Percentiles rank a stretch among this genome's conserved stretches.
phyloP scores from a whole-genome alignment of 2,329 filamentous ascomycete genomes.

The Ceratocystis colombiana region DNA sequence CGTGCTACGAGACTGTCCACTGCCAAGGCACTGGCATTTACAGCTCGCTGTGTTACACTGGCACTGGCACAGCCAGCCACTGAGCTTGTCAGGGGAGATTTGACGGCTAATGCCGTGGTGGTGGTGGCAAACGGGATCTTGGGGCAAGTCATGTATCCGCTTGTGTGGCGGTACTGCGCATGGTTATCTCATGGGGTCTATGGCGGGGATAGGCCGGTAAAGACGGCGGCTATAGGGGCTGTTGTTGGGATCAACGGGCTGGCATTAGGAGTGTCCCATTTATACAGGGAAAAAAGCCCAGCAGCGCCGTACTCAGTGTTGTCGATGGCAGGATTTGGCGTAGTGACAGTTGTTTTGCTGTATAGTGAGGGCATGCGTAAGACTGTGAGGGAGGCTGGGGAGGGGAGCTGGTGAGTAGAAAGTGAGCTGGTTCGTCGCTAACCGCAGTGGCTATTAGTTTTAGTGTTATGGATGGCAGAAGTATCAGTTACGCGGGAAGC shows the following conservation, averaged over 20 bases:
- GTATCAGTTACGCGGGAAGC: background rate
- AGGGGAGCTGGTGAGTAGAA: background rate
- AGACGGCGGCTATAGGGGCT: constrained; percentile 39
- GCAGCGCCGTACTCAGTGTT: constrained; percentile 48
- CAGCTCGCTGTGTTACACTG: constrained; percentile 42
- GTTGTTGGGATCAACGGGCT: constrained; percentile 49
- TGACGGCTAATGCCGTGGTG: constrained; percentile 40
- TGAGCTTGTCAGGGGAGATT: constrained; percentile 37
- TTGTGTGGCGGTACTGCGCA: constrained; percentile 31
- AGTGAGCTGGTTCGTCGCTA: no score
- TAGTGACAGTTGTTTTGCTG: constrained; percentile 46
- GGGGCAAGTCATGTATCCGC: constrained; percentile 36
- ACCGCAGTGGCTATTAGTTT: background rate
- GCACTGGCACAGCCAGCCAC: constrained; percentile 43
- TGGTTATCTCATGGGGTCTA: constrained; percentile 25
- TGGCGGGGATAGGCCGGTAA: background rate
- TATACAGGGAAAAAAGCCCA: constrained; percentile 44
- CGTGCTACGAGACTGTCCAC: constrained; percentile 33
- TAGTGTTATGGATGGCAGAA: background rate
- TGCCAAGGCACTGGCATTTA: constrained; percentile 38
- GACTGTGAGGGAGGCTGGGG: background rate
- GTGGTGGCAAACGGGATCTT: constrained; percentile 45
- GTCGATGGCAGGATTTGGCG: constrained; percentile 48
- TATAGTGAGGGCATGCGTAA: constrained; percentile 26
- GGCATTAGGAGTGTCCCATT: constrained; percentile 49